Evolutionary conservation across 2,329 filamentous ascomycete genomes (phyloP).

Genomic region (Coniochaeta ligniaria): DNA sequence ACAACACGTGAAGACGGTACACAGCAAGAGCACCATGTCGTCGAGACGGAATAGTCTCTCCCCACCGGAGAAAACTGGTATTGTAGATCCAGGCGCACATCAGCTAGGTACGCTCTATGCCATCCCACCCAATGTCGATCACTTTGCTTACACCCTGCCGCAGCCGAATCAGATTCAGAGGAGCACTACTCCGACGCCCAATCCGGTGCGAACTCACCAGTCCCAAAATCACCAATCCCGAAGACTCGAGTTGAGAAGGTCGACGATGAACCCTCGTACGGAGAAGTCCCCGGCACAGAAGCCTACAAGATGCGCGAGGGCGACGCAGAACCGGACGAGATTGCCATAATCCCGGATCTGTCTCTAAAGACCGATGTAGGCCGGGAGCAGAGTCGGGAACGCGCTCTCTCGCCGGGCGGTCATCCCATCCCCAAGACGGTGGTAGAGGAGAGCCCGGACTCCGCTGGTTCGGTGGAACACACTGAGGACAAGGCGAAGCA

Average conservation of each 20-base stretch:
- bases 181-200: slow-evolving; percentile 65
- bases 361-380: slow-evolving; percentile 15
- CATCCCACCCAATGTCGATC: not conserved
- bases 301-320: slow-evolving; percentile 47
- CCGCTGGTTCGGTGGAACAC: slow-evolving; percentile 34
- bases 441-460: slow-evolving; percentile 43
- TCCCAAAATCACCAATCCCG: slow-evolving; percentile 48
- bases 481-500: slow-evolving; percentile 36
- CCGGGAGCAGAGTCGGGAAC: slow-evolving; percentile 11
- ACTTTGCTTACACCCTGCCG: not conserved
- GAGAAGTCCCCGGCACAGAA: slow-evolving; percentile 54
- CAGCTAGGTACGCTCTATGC: slow-evolving; percentile 42
- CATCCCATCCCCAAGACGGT: slow-evolving; percentile 42
- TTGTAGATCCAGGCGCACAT: slow-evolving; percentile 51
- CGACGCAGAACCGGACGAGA: slow-evolving; percentile 55
- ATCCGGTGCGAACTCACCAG: slow-evolving; percentile 29
- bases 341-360: slow-evolving; percentile 37
- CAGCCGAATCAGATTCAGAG: slow-evolving; percentile 55
- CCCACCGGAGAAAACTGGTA: slow-evolving; percentile 31
- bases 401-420: slow-evolving; percentile 25
- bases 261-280: slow-evolving; percentile 49
- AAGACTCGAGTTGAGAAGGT: slow-evolving; percentile 52
- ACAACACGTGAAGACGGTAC: not conserved
- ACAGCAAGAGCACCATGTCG: slow-evolving; percentile 14
- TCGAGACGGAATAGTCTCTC: slow-evolving; percentile 29